Evolutionary conservation across 805 yeast species (phyloP).

Genomic region (Wickerhamomyces strasburgensis): DNA sequence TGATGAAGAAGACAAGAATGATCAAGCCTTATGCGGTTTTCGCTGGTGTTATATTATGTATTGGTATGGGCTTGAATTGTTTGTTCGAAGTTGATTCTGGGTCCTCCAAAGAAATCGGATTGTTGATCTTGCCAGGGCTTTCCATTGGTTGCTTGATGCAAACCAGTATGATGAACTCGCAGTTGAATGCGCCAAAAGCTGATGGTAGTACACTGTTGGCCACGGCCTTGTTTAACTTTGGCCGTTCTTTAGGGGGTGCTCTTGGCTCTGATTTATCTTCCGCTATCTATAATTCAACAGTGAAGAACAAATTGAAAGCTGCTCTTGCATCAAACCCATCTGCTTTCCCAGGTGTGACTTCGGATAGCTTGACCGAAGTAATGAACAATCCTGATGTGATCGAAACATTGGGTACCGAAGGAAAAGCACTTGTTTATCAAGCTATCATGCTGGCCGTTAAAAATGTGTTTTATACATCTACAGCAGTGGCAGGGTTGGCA

Average conservation of each 20-base stretch:
- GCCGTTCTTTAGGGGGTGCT: slow-evolving; percentile 42
- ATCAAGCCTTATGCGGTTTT: slow-evolving; percentile 31
- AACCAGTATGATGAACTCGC: slow-evolving; percentile 38
- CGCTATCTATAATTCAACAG: slow-evolving; percentile 30
- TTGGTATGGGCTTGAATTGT: slow-evolving; percentile 32
- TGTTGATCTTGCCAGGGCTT: slow-evolving; percentile 37
- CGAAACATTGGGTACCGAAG: not conserved
- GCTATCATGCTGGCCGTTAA: slow-evolving; percentile 33
- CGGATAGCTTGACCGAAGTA: not conserved
- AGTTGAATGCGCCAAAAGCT: slow-evolving; percentile 45
- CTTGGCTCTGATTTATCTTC: slow-evolving; percentile 39
- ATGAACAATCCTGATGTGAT: slow-evolving; percentile 2
- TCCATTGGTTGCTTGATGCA: slow-evolving; percentile 41
- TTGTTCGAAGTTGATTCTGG: slow-evolving; percentile 30
- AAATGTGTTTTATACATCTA: slow-evolving; percentile 35
- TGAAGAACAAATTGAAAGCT: slow-evolving; percentile 11
- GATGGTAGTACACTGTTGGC: slow-evolving; percentile 46
- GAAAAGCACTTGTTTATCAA: slow-evolving; percentile 11
- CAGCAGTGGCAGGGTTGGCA: slow-evolving; percentile 32
- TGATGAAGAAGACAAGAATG: slow-evolving; percentile 28
- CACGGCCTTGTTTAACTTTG: slow-evolving; percentile 40
- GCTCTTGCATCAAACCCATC: not conserved
- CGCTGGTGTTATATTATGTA: slow-evolving; percentile 26
- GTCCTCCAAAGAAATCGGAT: slow-evolving; percentile 35
- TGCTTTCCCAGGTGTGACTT: not conserved